These are phyloP conservation scores for Globisporangium parvum DNA, from an alignment of 352 stramenopile species.

Conservation along the genomic window DNA sequence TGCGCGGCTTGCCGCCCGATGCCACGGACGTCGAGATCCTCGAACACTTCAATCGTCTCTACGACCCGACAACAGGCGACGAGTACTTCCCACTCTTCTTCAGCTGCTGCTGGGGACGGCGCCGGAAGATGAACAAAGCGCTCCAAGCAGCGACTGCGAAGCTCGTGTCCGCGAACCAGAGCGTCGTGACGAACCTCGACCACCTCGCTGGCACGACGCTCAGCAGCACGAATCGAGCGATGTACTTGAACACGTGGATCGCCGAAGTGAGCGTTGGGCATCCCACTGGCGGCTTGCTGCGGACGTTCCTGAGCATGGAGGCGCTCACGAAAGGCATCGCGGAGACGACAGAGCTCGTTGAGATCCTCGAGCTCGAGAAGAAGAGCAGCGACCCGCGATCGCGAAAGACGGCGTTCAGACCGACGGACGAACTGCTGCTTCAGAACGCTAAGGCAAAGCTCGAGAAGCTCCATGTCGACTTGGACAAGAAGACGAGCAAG, in stretches of 20 bases:
- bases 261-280: constrained; percentile 79
- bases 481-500: constrained; percentile 42
- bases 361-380: constrained; percentile 39
- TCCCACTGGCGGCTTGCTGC: constrained; percentile 64
- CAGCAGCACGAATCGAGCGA: constrained; percentile 21
- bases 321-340: constrained; percentile 52
- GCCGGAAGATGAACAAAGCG: constrained; percentile 10
- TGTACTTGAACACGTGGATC: constrained; percentile 84
- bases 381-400: background rate
- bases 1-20: constrained; percentile 60
- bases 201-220: constrained; percentile 36
- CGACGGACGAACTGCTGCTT: no score
- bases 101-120: constrained; percentile 52
- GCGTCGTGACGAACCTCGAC: constrained; percentile 57
- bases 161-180: constrained; percentile 22
- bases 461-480: no score
- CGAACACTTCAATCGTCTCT: constrained; percentile 68
- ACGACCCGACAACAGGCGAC: constrained; percentile 69
- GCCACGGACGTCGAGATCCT: constrained; percentile 60
- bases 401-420: background rate
- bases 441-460: no score
- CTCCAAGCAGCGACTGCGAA: background rate
- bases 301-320: constrained; percentile 71
- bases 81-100: constrained; percentile 55
- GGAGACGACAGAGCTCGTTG: constrained; percentile 42